Evolutionary conservation across 116 monocot genomes (phyloP).

Genomic region (Cymodocea nodosa): DNA sequence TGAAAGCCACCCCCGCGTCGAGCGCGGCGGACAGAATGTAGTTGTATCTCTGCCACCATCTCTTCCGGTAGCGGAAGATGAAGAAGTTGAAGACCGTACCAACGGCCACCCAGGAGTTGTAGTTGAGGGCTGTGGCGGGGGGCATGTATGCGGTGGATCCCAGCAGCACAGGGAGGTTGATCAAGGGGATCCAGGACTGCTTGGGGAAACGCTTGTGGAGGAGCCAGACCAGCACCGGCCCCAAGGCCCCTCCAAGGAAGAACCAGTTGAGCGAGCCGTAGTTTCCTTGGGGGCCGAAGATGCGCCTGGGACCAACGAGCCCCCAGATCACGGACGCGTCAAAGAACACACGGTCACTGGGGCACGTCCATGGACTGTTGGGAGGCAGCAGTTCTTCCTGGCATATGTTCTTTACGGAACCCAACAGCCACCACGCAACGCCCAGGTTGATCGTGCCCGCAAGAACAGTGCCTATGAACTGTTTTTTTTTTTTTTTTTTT

Average conservation of each 20-base stretch:
- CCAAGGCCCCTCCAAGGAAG: constrained; percentile 47
- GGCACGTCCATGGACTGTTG: constrained; percentile 93
- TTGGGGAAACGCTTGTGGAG: constrained; percentile 44
- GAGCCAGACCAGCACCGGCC: constrained; percentile 61
- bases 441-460: constrained; percentile 67
- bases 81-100: constrained; percentile 75
- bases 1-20: constrained; percentile 68
- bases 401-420: constrained; percentile 63
- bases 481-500: too few relatives aligned
- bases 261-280: constrained; percentile 67
- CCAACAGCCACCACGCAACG: constrained; percentile 84
- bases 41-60: constrained; percentile 84
- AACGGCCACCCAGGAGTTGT: constrained; percentile 38
- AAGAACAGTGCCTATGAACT: constrained; percentile 73
- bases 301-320: constrained; percentile 49
- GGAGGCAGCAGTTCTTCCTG: constrained; percentile 28
- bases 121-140: constrained; percentile 67
- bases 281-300: constrained; percentile 65
- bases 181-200: constrained; percentile 52
- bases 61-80: constrained; percentile 55
- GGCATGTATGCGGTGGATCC: constrained; percentile 70
- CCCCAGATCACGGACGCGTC: constrained; percentile 89
- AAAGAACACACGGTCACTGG: constrained; percentile 66
- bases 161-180: constrained; percentile 67
- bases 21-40: constrained; percentile 67